Percentiles rank a stretch among this genome's conserved stretches.
Evolutionary conservation across 257 asterid genomes (phyloP).

Genomic region (Knoxia roxburghii): DNA sequence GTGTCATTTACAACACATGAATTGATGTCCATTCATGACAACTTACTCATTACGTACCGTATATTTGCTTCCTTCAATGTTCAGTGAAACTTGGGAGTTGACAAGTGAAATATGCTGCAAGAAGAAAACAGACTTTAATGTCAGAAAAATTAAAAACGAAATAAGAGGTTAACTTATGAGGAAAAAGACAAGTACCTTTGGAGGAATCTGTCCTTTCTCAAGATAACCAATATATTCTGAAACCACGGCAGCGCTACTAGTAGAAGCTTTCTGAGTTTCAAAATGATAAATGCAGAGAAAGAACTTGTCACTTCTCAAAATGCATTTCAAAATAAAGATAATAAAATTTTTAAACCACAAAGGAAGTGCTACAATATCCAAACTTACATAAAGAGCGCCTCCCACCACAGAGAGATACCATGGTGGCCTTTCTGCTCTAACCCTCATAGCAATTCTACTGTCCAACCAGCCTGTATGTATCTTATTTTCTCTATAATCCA

Average conservation of each 20-base stretch:
- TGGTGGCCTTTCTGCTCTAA: conserved; percentile 99
- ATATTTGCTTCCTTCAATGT: conserved; percentile 99
- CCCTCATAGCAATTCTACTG: conserved; percentile 99
- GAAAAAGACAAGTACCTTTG: conserved; percentile 53
- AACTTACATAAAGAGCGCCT: conserved; percentile 94
- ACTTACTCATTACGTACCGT: conserved; percentile 48
- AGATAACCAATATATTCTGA: conserved; percentile 98
- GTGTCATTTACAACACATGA: background rate
- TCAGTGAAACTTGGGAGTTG: conserved; percentile 86
- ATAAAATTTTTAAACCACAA: conserved; percentile 15
- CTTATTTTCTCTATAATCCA: conserved; percentile 91
- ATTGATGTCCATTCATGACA: background rate
- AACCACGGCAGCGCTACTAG: conserved; percentile 93
- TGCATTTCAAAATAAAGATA: conserved; percentile 9
- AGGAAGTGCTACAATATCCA: background rate
- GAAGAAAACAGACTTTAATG: conserved; percentile 21
- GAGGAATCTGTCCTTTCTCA: conserved; percentile 99
- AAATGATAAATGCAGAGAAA: conserved; percentile 23
- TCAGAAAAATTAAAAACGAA: conserved; percentile 16
- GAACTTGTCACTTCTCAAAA: background rate
- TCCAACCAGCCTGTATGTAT: conserved; percentile 99
- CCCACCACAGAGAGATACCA: conserved; percentile 99
- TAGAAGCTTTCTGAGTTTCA: conserved; percentile 87
- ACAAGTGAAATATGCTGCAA: conserved; percentile 97
- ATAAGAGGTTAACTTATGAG: conserved; percentile 14